Evolutionary conservation across 805 yeast species (phyloP).

Genomic region (Starmerella sirachaensis): DNA sequence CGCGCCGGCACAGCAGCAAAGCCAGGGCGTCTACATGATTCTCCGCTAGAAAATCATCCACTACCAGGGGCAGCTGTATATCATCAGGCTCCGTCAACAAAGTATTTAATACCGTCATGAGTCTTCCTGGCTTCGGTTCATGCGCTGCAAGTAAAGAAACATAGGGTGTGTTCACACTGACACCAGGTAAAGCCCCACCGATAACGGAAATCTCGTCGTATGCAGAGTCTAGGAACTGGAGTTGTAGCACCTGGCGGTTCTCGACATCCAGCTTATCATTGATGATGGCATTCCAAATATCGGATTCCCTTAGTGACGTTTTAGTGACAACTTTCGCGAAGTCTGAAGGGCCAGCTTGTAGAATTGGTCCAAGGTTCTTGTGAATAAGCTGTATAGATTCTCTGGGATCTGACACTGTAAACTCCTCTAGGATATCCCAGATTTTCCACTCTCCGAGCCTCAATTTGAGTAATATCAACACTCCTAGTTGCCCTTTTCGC

Average conservation of each 20-base stretch:
- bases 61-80: slow-evolving; percentile 24
- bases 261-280: too few species aligned
- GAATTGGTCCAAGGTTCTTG: slow-evolving; percentile 3
- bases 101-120: slow-evolving; percentile 17
- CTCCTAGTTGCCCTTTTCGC: slow-evolving; percentile 5
- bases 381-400: slow-evolving; percentile 1
- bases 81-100: slow-evolving; percentile 25
- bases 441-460: slow-evolving; percentile 1
- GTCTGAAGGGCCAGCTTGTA: slow-evolving; percentile 4
- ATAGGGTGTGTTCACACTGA: slow-evolving; percentile 7
- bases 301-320: neutral
- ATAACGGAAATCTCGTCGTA: slow-evolving; percentile 2
- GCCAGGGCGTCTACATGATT: slow-evolving; percentile 24
- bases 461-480: slow-evolving; percentile 10
- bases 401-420: slow-evolving; percentile 2
- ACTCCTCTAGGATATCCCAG: slow-evolving; percentile 8
- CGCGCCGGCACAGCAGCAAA: slow-evolving; percentile 21
- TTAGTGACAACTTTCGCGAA: slow-evolving; percentile 3
- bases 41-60: slow-evolving; percentile 22
- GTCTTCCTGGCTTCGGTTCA: slow-evolving; percentile 7
- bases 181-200: slow-evolving; percentile 12
- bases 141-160: slow-evolving; percentile 10
- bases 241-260: too few species aligned
- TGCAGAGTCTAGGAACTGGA: slow-evolving; percentile 4
- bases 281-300: slow-evolving; percentile 6